phyloP scores from a whole-genome alignment of 2,329 filamentous ascomycete genomes.

The Pestalotiopsis sp. region DNA sequence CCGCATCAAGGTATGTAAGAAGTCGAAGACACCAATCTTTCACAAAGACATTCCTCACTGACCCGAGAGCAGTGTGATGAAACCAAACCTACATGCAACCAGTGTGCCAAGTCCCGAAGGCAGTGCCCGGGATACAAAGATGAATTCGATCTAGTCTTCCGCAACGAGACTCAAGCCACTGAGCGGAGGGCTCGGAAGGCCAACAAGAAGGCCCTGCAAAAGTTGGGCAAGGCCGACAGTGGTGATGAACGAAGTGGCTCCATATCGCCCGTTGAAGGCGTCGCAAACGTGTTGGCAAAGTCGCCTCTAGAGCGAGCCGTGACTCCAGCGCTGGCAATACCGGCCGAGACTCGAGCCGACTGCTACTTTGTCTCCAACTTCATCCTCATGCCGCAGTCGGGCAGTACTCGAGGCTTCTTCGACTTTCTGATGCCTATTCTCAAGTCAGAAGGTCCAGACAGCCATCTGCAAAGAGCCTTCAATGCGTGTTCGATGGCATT shows the following conservation, averaged over 20 bases:
- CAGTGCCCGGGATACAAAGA: slow-evolving; percentile 71
- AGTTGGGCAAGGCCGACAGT: slow-evolving; percentile 29
- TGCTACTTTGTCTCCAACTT: slow-evolving; percentile 66
- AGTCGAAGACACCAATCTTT: neutral
- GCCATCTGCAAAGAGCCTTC: slow-evolving; percentile 60
- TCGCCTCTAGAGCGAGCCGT: slow-evolving; percentile 26
- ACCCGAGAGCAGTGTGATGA: slow-evolving; percentile 62
- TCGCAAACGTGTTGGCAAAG: slow-evolving; percentile 21
- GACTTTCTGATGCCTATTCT: slow-evolving; percentile 63
- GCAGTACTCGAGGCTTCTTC: slow-evolving; percentile 57
- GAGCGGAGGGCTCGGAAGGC: slow-evolving; percentile 64
- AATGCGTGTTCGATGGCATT: slow-evolving; percentile 62
- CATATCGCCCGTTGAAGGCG: slow-evolving; percentile 27
- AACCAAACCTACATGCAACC: slow-evolving; percentile 66
- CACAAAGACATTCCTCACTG: neutral
- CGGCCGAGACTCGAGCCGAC: slow-evolving; percentile 57
- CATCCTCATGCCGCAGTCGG: slow-evolving; percentile 55
- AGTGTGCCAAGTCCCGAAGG: slow-evolving; percentile 66
- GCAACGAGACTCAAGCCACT: slow-evolving; percentile 72
- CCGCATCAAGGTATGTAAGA: slow-evolving; percentile 67
- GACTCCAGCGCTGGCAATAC: slow-evolving; percentile 42
- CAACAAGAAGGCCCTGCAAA: slow-evolving; percentile 50
- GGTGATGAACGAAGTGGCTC: slow-evolving; percentile 18
- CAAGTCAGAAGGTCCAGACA: slow-evolving; percentile 43
- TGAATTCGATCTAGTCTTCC: slow-evolving; percentile 73